Conservation (phyloP, 805 yeast genomes). For the Wickerhamomyces xylosicus region DNA sequence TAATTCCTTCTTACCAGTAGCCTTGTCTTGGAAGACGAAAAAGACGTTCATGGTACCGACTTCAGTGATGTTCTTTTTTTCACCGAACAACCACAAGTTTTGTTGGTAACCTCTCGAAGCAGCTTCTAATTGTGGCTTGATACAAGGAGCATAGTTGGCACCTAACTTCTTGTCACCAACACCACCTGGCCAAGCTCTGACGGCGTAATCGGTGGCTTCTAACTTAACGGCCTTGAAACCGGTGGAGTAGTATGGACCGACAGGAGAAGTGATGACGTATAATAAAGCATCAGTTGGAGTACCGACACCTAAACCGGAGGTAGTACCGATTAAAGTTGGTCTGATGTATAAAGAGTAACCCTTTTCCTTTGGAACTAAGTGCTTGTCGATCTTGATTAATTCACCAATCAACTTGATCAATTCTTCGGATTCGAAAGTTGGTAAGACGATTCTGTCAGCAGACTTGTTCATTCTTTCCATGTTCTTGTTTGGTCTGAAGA, state of each 20-base stretch:
- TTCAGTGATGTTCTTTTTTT: slow-evolving; percentile 80
- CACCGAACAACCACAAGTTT: slow-evolving; percentile 93
- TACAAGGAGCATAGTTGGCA: slow-evolving; percentile 95
- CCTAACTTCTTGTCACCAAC: slow-evolving; percentile 94
- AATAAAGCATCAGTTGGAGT: slow-evolving; percentile 74
- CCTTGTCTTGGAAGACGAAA: slow-evolving; percentile 68
- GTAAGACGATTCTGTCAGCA: slow-evolving; percentile 82
- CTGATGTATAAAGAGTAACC: slow-evolving; percentile 91
- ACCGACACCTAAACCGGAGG: slow-evolving; percentile 79
- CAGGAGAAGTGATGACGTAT: slow-evolving; percentile 88
- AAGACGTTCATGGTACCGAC: slow-evolving; percentile 98
- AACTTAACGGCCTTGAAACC: slow-evolving; percentile 93
- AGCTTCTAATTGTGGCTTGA: slow-evolving; percentile 83
- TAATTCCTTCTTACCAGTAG: slow-evolving; percentile 78
- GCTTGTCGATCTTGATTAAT: slow-evolving; percentile 62
- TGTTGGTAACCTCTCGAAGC: slow-evolving; percentile 90
- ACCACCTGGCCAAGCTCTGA: slow-evolving; percentile 99
- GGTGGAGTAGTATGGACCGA: slow-evolving; percentile 90
- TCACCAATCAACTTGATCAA: slow-evolving; percentile 67
- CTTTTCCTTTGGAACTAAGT: slow-evolving; percentile 71
- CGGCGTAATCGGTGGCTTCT: slow-evolving; percentile 93
- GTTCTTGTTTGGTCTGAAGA: slow-evolving; percentile 88
- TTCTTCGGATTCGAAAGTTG: slow-evolving; percentile 74
- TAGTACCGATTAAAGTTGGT: slow-evolving; percentile 93
- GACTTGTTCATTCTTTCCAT: slow-evolving; percentile 86